Evolutionary conservation across 306 rosid genomes (phyloP).

Genomic region (Vicia villosa): DNA sequence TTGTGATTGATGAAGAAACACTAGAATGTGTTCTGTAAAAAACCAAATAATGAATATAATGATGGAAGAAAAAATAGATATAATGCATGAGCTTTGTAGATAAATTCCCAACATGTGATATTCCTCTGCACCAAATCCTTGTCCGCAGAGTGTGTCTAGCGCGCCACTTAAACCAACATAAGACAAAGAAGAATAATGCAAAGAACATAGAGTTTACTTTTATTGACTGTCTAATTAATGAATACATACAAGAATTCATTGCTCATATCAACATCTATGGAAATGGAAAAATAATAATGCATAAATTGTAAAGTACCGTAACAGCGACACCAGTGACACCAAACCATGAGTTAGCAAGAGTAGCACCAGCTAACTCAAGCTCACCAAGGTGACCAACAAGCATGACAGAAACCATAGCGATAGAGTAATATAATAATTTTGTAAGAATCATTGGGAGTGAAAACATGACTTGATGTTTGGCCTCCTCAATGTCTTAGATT

Average conservation of each 20-base stretch:
- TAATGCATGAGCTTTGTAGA: conserved; percentile 76
- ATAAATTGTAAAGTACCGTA: conserved; percentile 47
- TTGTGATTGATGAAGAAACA: conserved; percentile 66
- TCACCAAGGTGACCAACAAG: conserved; percentile 85
- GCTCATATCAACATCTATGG: too few species aligned
- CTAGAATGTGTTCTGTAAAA: conserved; percentile 57
- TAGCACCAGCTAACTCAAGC: conserved; percentile 78
- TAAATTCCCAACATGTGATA: conserved; percentile 68
- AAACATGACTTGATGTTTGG: conserved; percentile 53
- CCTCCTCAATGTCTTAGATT: conserved; percentile 59
- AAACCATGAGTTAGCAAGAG: conserved; percentile 82
- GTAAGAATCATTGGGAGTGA: conserved; percentile 78
- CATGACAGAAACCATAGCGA: conserved; percentile 80
- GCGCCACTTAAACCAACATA: conserved; percentile 86
- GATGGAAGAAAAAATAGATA: conserved; percentile 54
- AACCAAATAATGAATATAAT: conserved; percentile 58
- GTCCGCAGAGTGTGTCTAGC: conserved; percentile 84
- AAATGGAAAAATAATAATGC: neutral
- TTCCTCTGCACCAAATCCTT: conserved; percentile 69
- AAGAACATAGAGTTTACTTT: too few species aligned
- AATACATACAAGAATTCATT: too few species aligned
- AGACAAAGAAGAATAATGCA: neutral
- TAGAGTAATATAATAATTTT: conserved; percentile 53
- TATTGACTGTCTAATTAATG: too few species aligned
- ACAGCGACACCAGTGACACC: conserved; percentile 64